phyloP scores from a whole-genome alignment of 352 stramenopile genomes.

The Peronospora destructor region DNA sequence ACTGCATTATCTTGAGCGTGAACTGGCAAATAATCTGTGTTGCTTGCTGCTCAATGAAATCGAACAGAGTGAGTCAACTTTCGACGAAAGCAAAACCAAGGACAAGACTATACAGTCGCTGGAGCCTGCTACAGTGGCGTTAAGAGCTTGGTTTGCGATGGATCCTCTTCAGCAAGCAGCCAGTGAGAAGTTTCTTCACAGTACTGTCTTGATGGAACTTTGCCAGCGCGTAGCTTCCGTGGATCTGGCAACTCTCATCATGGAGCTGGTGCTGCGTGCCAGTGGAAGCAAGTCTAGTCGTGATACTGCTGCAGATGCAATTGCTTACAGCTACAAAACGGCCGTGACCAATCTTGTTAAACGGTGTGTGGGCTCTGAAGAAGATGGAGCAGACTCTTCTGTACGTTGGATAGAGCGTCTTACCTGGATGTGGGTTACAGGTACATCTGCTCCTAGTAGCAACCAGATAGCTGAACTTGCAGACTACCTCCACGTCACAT shows the following conservation, averaged over 20 bases:
- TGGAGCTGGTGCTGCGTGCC: slow-evolving; percentile 25
- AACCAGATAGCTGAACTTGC: slow-evolving; percentile 12
- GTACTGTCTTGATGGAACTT: slow-evolving; percentile 15
- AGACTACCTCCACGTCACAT: slow-evolving; percentile 11
- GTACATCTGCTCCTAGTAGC: slow-evolving; percentile 1
- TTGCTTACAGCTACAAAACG: slow-evolving; percentile 21
- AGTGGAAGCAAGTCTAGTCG: slow-evolving; percentile 13
- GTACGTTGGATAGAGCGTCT: slow-evolving; percentile 19
- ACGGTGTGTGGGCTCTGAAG: slow-evolving; percentile 5
- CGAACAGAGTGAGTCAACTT: slow-evolving; percentile 10
- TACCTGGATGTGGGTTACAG: slow-evolving; percentile 22
- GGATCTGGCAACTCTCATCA: slow-evolving; percentile 26
- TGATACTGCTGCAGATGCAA: slow-evolving; percentile 11
- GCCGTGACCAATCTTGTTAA: slow-evolving; percentile 11
- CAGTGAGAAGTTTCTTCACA: slow-evolving; percentile 14
- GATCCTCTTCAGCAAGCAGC: slow-evolving; percentile 19
- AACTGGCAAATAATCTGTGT: slow-evolving; percentile 30
- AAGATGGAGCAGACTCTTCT: slow-evolving; percentile 6
- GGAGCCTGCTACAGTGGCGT: slow-evolving; percentile 6
- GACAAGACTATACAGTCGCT: slow-evolving; percentile 1
- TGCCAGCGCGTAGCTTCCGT: slow-evolving; percentile 21
- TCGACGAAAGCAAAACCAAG: slow-evolving; percentile 1
- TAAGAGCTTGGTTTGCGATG: slow-evolving; percentile 27
- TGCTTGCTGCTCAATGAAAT: slow-evolving; percentile 26
- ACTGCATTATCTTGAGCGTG: slow-evolving; percentile 31